Conservation (phyloP, 164 flowering plant species). For the Vitis labrusca region DNA sequence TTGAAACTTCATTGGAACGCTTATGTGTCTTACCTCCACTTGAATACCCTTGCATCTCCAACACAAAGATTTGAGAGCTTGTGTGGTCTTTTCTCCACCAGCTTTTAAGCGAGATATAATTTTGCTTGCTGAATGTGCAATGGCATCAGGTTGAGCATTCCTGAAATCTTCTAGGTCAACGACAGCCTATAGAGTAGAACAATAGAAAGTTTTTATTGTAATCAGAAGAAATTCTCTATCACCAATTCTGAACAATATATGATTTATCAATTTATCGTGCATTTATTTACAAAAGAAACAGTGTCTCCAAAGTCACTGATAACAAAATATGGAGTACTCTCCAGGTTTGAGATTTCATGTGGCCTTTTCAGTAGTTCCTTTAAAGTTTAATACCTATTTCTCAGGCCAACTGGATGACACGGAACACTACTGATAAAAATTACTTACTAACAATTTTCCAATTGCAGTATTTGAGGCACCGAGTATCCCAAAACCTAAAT, state of each 20-base stretch:
- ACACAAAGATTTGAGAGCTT: conserved; percentile 83
- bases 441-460: too few species aligned
- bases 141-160: conserved; percentile 80
- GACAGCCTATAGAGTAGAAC: conserved; percentile 36
- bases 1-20: not conserved
- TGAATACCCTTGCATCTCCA: conserved; percentile 85
- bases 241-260: not conserved
- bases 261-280: not conserved
- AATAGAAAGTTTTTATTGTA: not conserved
- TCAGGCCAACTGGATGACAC: too few species aligned
- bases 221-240: not conserved
- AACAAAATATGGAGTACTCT: not conserved
- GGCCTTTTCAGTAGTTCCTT: too few species aligned
- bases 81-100: conserved; percentile 73
- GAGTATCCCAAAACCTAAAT: too few species aligned
- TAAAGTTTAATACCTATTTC: too few species aligned
- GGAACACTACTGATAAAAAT: too few species aligned
- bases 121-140: conserved; percentile 79
- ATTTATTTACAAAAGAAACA: not conserved
- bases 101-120: conserved; percentile 82
- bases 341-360: too few species aligned
- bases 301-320: not conserved
- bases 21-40: conserved; percentile 66
- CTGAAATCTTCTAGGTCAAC: conserved; percentile 71
- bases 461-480: too few species aligned